phyloP scores from a whole-genome alignment of 2,329 filamentous ascomycete genomes.

The Pseudogymnoascus sp. region DNA sequence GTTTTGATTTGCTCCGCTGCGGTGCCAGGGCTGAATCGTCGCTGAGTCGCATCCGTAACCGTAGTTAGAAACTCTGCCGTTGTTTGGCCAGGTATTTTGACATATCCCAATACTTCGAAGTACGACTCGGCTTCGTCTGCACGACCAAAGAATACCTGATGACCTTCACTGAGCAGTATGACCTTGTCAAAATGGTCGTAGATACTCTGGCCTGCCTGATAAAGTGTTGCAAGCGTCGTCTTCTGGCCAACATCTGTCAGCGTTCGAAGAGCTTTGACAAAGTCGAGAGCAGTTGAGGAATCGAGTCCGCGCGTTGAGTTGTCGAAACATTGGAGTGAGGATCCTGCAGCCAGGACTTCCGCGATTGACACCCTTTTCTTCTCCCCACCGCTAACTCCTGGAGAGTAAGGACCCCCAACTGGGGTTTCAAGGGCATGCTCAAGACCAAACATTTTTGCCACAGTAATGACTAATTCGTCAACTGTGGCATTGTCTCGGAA shows the following conservation, averaged over 20 bases:
- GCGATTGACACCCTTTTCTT: conserved; percentile 75
- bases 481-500: too few species aligned
- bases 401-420: conserved; percentile 73
- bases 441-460: conserved; percentile 91
- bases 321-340: conserved; percentile 67
- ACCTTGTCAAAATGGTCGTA: conserved; percentile 78
- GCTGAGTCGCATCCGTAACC: conserved; percentile 77
- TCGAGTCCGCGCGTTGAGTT: conserved; percentile 65
- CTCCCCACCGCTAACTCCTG: conserved; percentile 73
- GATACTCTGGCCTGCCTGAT: conserved; percentile 78
- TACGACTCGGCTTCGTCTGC: conserved; percentile 59
- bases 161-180: conserved; percentile 68
- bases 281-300: conserved; percentile 60
- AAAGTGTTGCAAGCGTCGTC: conserved; percentile 77
- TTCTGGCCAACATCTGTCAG: conserved; percentile 79
- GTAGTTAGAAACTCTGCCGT: conserved; percentile 76
- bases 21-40: conserved; percentile 27
- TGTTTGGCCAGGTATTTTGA: conserved; percentile 67
- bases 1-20: too few species aligned
- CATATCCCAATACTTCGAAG: conserved; percentile 70
- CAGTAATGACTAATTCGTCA: conserved; percentile 43
- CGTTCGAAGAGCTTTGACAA: conserved; percentile 62
- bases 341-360: conserved; percentile 71
- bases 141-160: conserved; percentile 69
- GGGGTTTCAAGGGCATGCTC: conserved; percentile 80